Evolutionary conservation across 306 rosid species (phyloP).

Genomic region (Mucuna pruriens): DNA sequence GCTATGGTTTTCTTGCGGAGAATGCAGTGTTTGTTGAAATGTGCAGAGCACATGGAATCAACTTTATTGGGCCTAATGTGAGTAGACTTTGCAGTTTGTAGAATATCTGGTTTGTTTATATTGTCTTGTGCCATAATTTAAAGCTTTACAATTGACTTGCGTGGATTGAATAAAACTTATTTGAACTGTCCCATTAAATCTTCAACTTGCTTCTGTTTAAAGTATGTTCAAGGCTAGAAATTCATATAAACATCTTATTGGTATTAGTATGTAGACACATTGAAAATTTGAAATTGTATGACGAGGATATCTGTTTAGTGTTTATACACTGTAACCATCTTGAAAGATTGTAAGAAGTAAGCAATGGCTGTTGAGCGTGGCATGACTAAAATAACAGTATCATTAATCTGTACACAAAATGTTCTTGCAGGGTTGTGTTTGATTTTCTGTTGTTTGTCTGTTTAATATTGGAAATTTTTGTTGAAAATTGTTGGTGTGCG

Average conservation of each 20-base stretch:
- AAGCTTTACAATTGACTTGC: not conserved
- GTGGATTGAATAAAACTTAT: not conserved
- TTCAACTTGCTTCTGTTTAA: slow-evolving; percentile 6
- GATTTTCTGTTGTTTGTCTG: slow-evolving; percentile 12
- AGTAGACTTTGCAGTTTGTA: slow-evolving; percentile 37
- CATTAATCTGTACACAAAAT: slow-evolving; percentile 13
- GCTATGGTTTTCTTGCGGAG: slow-evolving; percentile 98
- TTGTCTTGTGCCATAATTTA: slow-evolving; percentile 12
- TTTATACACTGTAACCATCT: slow-evolving; percentile 2
- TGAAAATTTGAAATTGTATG: slow-evolving; percentile 3
- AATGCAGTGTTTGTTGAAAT: slow-evolving; percentile 95
- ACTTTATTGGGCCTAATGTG: slow-evolving; percentile 96
- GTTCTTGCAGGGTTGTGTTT: slow-evolving; percentile 18
- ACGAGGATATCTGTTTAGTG: not conserved
- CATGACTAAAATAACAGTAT: not conserved
- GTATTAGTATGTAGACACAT: slow-evolving; percentile 1
- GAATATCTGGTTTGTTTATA: not conserved
- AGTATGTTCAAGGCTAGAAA: slow-evolving; percentile 8
- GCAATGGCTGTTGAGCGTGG: not conserved
- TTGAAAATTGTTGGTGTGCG: not conserved
- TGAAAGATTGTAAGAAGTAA: not conserved
- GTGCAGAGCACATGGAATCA: slow-evolving; percentile 91
- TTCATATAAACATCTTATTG: not conserved
- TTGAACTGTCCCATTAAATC: not conserved
- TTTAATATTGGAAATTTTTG: slow-evolving; percentile 1